Percentiles rank a stretch among this genome's conserved stretches.
These are phyloP conservation scores for Bruguiera parviflora DNA, from an alignment of 345 rosid genomes.

Conservation along the genomic window DNA sequence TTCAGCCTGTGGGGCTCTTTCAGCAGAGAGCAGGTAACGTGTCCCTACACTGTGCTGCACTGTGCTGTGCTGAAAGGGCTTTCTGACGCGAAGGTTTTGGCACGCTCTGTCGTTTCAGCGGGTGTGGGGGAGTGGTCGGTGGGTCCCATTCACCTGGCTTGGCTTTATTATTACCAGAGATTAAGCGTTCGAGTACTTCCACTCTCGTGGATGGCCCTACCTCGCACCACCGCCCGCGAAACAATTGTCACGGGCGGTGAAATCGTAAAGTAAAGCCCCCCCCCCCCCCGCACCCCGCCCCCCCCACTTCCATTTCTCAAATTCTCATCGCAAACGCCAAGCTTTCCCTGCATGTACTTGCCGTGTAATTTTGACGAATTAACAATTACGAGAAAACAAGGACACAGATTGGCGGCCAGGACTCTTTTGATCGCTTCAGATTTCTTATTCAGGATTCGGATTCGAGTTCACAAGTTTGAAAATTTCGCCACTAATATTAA, in stretches of 20 bases:
- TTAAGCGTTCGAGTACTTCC: background rate
- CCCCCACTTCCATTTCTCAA: background rate
- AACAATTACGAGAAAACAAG: too few relatives aligned
- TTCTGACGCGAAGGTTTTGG: constrained; percentile 6
- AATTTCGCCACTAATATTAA: too few relatives aligned
- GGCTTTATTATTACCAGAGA: constrained; percentile 15
- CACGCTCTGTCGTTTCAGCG: background rate
- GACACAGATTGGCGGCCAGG: too few relatives aligned
- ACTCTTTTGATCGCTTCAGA: too few relatives aligned
- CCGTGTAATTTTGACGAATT: too few relatives aligned
- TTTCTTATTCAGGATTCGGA: too few relatives aligned
- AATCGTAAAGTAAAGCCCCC: background rate
- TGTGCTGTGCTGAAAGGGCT: background rate
- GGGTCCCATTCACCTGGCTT: constrained; percentile 14
- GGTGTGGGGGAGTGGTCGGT: constrained; percentile 8
- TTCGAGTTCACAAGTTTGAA: too few relatives aligned
- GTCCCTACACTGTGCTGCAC: background rate
- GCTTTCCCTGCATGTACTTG: too few relatives aligned
- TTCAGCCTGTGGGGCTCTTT: background rate
- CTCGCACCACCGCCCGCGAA: constrained; percentile 23
- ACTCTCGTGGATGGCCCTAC: constrained; percentile 45
- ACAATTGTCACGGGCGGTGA: constrained; percentile 36
- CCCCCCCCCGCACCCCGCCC: too few relatives aligned
- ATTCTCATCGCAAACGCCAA: background rate
- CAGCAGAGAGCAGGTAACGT: background rate